Base-by-base conservation (phyloP, 1,139 yeast genomes). In the Geotrichum macrosporum region DNA sequence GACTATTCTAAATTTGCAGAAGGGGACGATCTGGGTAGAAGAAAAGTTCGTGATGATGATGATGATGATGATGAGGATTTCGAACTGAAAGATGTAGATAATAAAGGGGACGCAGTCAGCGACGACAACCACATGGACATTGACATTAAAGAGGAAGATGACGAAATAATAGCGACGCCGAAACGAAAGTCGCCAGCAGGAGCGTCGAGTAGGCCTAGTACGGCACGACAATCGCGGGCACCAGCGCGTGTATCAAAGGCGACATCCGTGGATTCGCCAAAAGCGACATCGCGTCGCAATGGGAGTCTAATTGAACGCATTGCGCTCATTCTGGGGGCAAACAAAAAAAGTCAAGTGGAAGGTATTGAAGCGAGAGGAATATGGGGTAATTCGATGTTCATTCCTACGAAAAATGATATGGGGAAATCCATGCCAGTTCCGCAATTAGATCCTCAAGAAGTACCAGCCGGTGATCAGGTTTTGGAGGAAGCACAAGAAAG, bases 331-430 rank as follows among this genome's bases (percentile, higher is more conserved):
- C 69, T 65, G 52, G 75, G 76, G 1, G 38, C 57, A 5, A 64
- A 67, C 46, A 56, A 56, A 20, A 55, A 57, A 2, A 68, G 67
- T 40, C 56, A 71, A 6, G 48, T 63, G 4, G 60, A 58, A 8
- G 53, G 70, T 10, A 62, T 72, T 1, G 55, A 64, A 30, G 52
- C 61, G 10, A 66, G 73, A 46, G 60, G 58, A 19, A 59, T 59
- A 0, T 72, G 72, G 65, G 73, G 70, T 22, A 45, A 52, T 0
- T 52, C 60, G n/a, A 45, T 67, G 35, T 70, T 71, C 42, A 47
- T 59, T 37, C 56, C 60, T 9, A 48, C 47, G 21, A 34, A 47
- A 34, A 35, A 52, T 35, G 49, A 56, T 48, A 30, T 45, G 39
- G 29, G 50, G 16, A 15, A 26, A 35, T 32, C 42, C 44, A 33